A percentile compares a stretch with the other conserved stretches of the same genome.
Conservation (phyloP, 768 basidiomycete species). For the Rhodosporidiobolus odoratus region DNA sequence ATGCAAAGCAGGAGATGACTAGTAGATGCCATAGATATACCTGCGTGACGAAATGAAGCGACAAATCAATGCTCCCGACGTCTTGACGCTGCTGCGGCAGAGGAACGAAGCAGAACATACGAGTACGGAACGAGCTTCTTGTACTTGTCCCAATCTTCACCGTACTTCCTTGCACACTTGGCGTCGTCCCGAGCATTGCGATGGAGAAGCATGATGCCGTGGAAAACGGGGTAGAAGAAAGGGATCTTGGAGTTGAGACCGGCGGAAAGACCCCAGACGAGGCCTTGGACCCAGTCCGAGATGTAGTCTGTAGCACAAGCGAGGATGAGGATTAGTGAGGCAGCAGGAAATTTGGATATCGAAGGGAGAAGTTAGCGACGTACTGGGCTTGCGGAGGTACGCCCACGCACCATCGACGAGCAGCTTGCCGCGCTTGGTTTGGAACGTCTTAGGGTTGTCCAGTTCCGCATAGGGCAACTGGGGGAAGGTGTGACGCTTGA, state of each 20-base stretch:
- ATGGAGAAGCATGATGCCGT: slow-evolving; percentile 85
- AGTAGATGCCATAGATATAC: background rate
- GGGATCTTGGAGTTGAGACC: slow-evolving; percentile 56
- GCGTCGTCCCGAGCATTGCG: slow-evolving; percentile 82
- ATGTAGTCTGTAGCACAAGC: slow-evolving; percentile 66
- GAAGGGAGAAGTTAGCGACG: slow-evolving; percentile 46
- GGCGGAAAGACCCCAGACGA: slow-evolving; percentile 38
- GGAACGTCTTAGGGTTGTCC: slow-evolving; percentile 80
- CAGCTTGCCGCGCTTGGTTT: slow-evolving; percentile 89
- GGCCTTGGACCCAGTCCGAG: slow-evolving; percentile 59
- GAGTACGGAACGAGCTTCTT: slow-evolving; percentile 32
- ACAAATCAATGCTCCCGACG: too few species aligned
- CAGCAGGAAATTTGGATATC: background rate
- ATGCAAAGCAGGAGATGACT: background rate
- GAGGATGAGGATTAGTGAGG: too few species aligned
- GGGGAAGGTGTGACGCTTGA: slow-evolving; percentile 79
- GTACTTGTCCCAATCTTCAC: slow-evolving; percentile 41
- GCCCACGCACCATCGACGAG: slow-evolving; percentile 91
- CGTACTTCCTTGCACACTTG: slow-evolving; percentile 42
- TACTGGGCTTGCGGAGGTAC: slow-evolving; percentile 76
- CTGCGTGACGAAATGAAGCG: background rate
- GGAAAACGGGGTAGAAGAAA: slow-evolving; percentile 95
- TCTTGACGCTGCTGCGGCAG: background rate
- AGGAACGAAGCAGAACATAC: slow-evolving; percentile 5
- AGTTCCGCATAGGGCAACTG: slow-evolving; percentile 77